phyloP scores from a whole-genome alignment of 176 grass and related monocot genomes.

The Oropetium thomaeum region DNA sequence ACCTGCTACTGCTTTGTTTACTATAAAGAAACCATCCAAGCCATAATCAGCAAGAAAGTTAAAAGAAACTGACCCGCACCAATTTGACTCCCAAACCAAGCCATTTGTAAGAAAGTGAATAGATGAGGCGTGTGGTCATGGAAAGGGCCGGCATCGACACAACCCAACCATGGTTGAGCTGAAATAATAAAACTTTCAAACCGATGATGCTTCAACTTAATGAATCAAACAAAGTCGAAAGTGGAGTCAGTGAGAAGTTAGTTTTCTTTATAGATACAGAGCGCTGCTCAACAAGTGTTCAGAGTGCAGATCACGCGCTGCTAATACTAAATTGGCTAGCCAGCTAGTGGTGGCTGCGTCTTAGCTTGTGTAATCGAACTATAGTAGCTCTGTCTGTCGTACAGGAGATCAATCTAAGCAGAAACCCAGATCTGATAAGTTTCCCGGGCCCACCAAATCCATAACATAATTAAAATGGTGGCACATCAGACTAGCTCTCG shows the following conservation, averaged over 20 bases:
- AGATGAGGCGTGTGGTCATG: no score
- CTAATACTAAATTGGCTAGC: not conserved
- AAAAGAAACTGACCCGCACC: no score
- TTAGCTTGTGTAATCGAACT: not conserved
- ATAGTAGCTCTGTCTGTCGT: no score
- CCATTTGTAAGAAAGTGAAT: no score
- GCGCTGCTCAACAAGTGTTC: not conserved
- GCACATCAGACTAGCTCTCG: conserved; percentile 7
- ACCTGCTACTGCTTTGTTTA: no score
- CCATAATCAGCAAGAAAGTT: no score
- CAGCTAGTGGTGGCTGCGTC: not conserved
- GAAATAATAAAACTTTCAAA: conserved; percentile 29
- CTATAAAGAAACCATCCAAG: no score
- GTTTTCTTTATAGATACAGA: not conserved
- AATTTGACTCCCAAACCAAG: no score
- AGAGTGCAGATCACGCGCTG: no score
- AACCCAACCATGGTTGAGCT: not conserved
- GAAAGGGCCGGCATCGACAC: conserved; percentile 9
- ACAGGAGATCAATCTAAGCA: not conserved
- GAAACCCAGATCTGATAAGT: conserved; percentile 7
- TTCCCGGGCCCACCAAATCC: not conserved
- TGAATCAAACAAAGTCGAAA: no score
- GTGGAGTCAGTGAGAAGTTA: conserved; percentile 5
- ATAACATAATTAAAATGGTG: not conserved
- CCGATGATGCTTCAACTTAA: no score